Percentiles rank a stretch among this genome's conserved stretches.
These are phyloP conservation scores for Adansonia rubrostipa DNA, from an alignment of 441 rosid genomes.

Conservation along the genomic window DNA sequence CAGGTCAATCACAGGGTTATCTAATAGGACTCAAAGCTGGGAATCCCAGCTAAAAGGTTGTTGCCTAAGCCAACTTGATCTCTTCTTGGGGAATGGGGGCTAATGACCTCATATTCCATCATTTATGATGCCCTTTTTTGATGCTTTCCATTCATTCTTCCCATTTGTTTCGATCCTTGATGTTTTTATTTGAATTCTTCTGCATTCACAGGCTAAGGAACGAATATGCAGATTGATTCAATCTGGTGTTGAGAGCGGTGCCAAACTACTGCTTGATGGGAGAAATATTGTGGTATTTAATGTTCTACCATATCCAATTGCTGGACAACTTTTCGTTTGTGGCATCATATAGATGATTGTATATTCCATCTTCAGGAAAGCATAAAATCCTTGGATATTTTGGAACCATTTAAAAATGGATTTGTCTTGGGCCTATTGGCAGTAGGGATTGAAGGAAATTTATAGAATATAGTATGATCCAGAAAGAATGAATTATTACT, in stretches of 20 bases:
- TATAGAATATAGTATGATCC: not conserved
- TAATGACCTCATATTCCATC: constrained; percentile 6
- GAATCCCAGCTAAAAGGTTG: not conserved
- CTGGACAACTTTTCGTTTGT: not conserved
- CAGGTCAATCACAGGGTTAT: not conserved
- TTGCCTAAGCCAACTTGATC: not conserved
- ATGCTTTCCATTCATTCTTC: constrained; percentile 15
- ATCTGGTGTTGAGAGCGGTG: constrained; percentile 78
- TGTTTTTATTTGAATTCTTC: constrained; percentile 25
- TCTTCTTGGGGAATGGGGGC: not conserved
- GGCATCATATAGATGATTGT: not conserved
- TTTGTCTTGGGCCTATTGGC: constrained; percentile 11
- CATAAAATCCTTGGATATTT: constrained; percentile 13
- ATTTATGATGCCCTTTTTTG: not conserved
- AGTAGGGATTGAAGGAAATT: not conserved
- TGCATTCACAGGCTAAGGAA: constrained; percentile 75
- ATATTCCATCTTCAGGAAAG: constrained; percentile 1
- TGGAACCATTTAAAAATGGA: constrained; percentile 10
- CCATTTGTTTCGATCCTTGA: constrained; percentile 7
- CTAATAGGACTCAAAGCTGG: constrained; percentile 7
- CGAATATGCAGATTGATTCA: constrained; percentile 73
- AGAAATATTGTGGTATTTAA: constrained; percentile 71
- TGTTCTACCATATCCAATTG: not conserved
- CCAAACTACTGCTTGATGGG: constrained; percentile 82
- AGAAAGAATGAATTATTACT: constrained; percentile 3